Evolutionary conservation across 306 rosid species (phyloP).

Genomic region (Vigna mungo): DNA sequence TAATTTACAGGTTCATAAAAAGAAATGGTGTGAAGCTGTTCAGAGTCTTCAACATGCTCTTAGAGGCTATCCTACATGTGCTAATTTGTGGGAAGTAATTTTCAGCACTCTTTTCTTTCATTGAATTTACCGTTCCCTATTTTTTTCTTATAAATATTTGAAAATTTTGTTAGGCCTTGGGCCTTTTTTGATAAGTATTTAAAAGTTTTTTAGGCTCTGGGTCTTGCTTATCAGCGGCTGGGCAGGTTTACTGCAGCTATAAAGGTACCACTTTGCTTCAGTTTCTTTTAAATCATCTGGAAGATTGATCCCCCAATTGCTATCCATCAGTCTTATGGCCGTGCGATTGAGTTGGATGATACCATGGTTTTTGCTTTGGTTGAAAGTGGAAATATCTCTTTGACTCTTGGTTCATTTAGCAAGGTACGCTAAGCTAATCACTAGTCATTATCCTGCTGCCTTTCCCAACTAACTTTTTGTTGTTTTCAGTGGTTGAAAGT

Average conservation of each 20-base stretch:
- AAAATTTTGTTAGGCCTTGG: conserved; percentile 67
- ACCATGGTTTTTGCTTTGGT: conserved; percentile 69
- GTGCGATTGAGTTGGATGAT: conserved; percentile 81
- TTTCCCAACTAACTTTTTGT: background rate
- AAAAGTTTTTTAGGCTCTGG: conserved; percentile 70
- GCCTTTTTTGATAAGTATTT: conserved; percentile 51
- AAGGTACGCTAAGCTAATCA: conserved; percentile 57
- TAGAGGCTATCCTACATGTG: conserved; percentile 79
- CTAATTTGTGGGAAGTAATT: conserved; percentile 88
- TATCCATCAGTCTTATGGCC: conserved; percentile 81
- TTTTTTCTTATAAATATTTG: conserved; percentile 13
- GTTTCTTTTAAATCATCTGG: conserved; percentile 21
- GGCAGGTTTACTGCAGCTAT: conserved; percentile 93
- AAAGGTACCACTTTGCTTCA: conserved; percentile 60
- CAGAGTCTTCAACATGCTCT: conserved; percentile 91
- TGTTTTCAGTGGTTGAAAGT: conserved; percentile 19
- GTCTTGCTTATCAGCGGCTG: conserved; percentile 91
- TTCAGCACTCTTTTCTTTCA: conserved; percentile 16
- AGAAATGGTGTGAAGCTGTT: conserved; percentile 83
- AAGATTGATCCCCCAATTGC: conserved; percentile 20
- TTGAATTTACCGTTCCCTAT: conserved; percentile 6
- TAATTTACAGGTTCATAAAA: conserved; percentile 59
- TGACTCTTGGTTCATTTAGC: conserved; percentile 75
- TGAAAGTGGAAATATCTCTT: conserved; percentile 84
- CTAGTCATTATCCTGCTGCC: conserved; percentile 5